Evolutionary conservation across 176 grass and related monocot genomes (phyloP), one percentile per base, ranked within the genome.

Genomic region (Avena sativa): DNA sequence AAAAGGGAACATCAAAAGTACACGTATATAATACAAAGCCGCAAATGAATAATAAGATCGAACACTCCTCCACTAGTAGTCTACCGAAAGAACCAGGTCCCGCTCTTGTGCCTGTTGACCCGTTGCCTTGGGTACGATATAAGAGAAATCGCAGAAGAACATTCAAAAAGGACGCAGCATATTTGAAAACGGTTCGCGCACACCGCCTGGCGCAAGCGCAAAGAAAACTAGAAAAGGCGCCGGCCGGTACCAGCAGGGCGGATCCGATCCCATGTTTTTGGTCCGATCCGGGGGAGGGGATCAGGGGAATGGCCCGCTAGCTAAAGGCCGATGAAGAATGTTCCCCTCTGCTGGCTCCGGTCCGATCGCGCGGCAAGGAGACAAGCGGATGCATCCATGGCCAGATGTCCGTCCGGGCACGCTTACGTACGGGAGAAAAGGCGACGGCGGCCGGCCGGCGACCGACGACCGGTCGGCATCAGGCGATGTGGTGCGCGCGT

Each of bases 381-480:
- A 67, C 64, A 67, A 17, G 14, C 64, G 28, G 6, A 67, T 30
- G 28, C 64, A 6, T 59, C 57, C 57, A 66, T 66, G 64, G 8
- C 28, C 28, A 36, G 28, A 67, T 9, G 13, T 16, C 30, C 14
- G 34, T 36, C 30, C 64, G 64, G 17, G 28, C 64, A 36, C 63
- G 63, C 63, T 0, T 66, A 32, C 63, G 26, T 66, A 30, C 63
- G 26, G 63, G 63, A 15, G 26, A 14, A 67, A 8, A 9, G 32
- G 13, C 64, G 64, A 67, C 64, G 64, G 64, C 64, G 64, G 28
- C 63, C 64, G 64, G 64, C 64, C 63, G 64, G 64, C 64, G 64
- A 67, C 64, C 64, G 64, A 67, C 64, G 64, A 67, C 64, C 64
- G 0, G 28, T 16, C 64, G 13, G 64, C 64, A 6, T 66, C 63